These are phyloP conservation scores for Phyllosticta ampelicida DNA, from an alignment of 2,329 filamentous ascomycete species.

Conservation along the genomic window DNA sequence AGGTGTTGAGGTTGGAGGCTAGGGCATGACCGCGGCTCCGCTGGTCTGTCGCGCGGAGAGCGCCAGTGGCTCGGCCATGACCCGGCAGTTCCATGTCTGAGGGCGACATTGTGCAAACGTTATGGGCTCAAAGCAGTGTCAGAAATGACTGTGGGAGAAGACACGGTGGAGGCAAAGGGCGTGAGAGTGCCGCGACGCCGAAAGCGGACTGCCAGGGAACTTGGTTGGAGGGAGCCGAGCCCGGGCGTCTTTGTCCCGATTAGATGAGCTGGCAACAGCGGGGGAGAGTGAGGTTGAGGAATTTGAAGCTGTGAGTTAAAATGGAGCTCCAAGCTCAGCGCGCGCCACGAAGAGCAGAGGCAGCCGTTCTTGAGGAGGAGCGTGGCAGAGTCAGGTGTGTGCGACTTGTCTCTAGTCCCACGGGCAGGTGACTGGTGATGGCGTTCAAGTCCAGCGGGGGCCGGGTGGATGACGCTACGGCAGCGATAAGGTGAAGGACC, in stretches of 20 bases:
- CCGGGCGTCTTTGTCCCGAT: neutral
- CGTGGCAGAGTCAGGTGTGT: slow-evolving; percentile 9
- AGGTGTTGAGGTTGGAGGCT: neutral
- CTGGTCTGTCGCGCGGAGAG: neutral
- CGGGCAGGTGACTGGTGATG: slow-evolving; percentile 4
- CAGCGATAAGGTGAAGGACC: slow-evolving; percentile 2
- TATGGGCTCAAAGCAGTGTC: neutral
- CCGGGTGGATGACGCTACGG: slow-evolving; percentile 7
- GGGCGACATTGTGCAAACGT: neutral
- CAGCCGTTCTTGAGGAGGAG: slow-evolving; percentile 2
- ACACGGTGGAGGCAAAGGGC: neutral
- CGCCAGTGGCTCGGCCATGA: slow-evolving; percentile 3
- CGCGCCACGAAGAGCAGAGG: neutral
- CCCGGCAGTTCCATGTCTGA: slow-evolving; percentile 1
- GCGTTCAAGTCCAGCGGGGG: neutral
- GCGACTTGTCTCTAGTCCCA: neutral
- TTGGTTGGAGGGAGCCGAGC: slow-evolving; percentile 1
- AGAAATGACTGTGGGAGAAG: neutral
- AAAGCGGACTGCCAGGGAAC: neutral
- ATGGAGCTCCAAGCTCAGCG: neutral
- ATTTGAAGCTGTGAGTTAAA: neutral
- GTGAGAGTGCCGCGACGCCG: slow-evolving; percentile 1
- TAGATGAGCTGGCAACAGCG: slow-evolving; percentile 1
- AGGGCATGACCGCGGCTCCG: neutral
- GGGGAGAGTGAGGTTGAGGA: neutral